phyloP scores from a whole-genome alignment of 2,329 filamentous ascomycete species.

The Hymenoscyphus albidus region DNA sequence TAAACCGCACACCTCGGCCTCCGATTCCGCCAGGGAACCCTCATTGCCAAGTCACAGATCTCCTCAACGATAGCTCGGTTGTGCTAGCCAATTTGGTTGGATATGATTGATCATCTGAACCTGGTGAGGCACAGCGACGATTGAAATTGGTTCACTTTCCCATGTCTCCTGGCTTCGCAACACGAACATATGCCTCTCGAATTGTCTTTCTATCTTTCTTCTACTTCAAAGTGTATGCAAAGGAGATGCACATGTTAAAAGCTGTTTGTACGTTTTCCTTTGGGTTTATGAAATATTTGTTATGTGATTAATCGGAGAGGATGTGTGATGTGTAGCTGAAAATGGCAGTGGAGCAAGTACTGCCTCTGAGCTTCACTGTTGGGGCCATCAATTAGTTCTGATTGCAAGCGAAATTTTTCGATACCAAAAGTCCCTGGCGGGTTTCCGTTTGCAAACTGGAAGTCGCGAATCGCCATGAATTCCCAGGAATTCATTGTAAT shows the following conservation, averaged over 20 bases:
- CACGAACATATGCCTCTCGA: background rate
- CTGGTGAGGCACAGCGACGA: background rate
- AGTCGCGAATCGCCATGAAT: too few relatives aligned
- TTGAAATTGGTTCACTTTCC: background rate
- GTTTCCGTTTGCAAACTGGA: too few relatives aligned
- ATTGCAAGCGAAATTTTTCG: too few relatives aligned
- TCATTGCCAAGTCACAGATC: too few relatives aligned
- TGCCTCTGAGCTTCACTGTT: too few relatives aligned
- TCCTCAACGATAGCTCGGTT: too few relatives aligned
- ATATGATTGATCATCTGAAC: background rate
- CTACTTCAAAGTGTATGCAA: background rate
- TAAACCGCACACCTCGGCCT: too few relatives aligned
- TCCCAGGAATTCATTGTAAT: too few relatives aligned
- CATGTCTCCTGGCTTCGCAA: background rate
- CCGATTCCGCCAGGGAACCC: too few relatives aligned
- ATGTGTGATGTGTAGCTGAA: background rate
- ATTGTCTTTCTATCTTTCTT: background rate
- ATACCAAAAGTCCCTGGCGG: too few relatives aligned
- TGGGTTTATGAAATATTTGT: background rate
- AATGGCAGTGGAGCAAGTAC: background rate
- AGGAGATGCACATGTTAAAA: background rate
- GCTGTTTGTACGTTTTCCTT: background rate
- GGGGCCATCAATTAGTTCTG: too few relatives aligned
- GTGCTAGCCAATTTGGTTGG: too few relatives aligned
- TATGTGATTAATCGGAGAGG: background rate